Conservation (phyloP, 805 yeast species). For the Danielia reshetovae region DNA sequence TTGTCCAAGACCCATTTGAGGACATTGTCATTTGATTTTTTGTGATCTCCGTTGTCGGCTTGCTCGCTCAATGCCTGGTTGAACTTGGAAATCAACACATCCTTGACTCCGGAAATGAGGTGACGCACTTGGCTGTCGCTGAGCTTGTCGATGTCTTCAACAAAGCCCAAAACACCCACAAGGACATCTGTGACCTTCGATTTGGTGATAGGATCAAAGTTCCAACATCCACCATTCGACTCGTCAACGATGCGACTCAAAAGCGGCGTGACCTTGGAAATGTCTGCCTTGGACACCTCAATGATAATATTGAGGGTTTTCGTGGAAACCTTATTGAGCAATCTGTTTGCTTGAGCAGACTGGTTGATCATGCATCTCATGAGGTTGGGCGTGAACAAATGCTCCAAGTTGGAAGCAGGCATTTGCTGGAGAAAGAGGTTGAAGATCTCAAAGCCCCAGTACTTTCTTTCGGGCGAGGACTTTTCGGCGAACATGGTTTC, state of each 20-base stretch:
- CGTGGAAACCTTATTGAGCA: slow-evolving; percentile 64
- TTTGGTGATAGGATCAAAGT: slow-evolving; percentile 75
- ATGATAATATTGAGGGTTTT: slow-evolving; percentile 44
- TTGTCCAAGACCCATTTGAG: slow-evolving; percentile 60
- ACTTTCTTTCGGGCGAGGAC: slow-evolving; percentile 82
- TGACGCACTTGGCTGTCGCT: slow-evolving; percentile 11
- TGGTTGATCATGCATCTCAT: slow-evolving; percentile 75
- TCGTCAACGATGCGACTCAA: slow-evolving; percentile 26
- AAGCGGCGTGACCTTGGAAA: slow-evolving; percentile 35
- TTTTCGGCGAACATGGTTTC: slow-evolving; percentile 72
- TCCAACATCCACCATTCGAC: slow-evolving; percentile 49
- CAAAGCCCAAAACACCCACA: slow-evolving; percentile 20
- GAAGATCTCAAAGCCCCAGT: slow-evolving; percentile 78
- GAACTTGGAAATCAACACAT: slow-evolving; percentile 24
- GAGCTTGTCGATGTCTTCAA: slow-evolving; percentile 11
- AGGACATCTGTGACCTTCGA: slow-evolving; percentile 55
- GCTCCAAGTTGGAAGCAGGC: slow-evolving; percentile 14
- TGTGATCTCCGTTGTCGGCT: slow-evolving; percentile 13
- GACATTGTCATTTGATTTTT: slow-evolving; percentile 30
- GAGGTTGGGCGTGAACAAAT: slow-evolving; percentile 59
- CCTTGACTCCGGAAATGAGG: slow-evolving; percentile 19
- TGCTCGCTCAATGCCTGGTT: slow-evolving; percentile 18
- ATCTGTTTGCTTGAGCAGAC: slow-evolving; percentile 58
- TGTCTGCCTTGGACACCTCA: slow-evolving; percentile 31
- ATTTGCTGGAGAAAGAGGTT: slow-evolving; percentile 37